Conservation (phyloP, 2,329 filamentous ascomycete species). For the Pseudogymnoascus sp. region DNA sequence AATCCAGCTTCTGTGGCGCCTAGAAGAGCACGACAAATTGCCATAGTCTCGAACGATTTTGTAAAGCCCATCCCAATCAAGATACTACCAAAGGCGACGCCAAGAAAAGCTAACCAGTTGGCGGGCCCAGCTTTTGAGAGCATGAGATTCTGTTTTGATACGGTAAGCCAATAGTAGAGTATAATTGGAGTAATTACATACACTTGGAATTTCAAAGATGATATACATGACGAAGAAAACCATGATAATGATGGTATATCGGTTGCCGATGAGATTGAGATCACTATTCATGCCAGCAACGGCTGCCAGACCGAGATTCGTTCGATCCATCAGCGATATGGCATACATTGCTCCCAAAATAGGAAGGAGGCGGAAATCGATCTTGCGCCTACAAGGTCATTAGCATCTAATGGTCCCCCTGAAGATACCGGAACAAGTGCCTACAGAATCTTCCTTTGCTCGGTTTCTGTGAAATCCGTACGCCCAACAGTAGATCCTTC, state of each 20-base stretch:
- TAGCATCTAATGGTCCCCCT: background rate
- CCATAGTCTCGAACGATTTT: constrained; percentile 28
- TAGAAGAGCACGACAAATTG: constrained; percentile 26
- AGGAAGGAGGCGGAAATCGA: constrained; percentile 5
- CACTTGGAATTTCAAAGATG: constrained; percentile 9
- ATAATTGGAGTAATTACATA: background rate
- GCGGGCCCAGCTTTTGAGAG: constrained; percentile 25
- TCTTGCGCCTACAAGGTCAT: background rate
- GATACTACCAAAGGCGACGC: constrained; percentile 22
- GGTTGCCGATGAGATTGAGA: background rate
- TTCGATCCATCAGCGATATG: background rate
- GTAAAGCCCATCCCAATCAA: constrained; percentile 30
- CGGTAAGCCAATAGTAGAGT: background rate
- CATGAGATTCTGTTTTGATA: constrained; percentile 21
- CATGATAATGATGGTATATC: background rate
- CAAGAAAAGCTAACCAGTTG: constrained; percentile 26
- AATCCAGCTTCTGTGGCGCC: constrained; percentile 14
- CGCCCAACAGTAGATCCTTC: background rate
- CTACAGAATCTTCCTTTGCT: background rate
- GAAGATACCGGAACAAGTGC: background rate
- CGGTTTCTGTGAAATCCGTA: background rate
- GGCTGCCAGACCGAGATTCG: background rate
- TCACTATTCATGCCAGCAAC: constrained; percentile 9
- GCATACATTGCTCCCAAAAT: background rate
- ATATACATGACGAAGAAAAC: constrained; percentile 3